phyloP scores from a whole-genome alignment of 768 basidiomycete genomes.

The Russula griseocarnosa region DNA sequence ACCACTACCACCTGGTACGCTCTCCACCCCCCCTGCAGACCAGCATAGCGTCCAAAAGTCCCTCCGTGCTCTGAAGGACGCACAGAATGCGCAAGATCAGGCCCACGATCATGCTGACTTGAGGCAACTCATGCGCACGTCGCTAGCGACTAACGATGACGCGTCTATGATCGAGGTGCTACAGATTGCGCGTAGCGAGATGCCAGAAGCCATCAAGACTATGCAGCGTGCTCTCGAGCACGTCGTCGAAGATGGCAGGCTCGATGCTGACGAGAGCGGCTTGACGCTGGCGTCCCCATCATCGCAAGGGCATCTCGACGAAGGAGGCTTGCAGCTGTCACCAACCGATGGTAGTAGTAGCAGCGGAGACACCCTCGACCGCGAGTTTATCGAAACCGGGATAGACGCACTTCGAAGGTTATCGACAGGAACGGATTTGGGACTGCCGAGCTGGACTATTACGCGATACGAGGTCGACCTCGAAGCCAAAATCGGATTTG shows the following conservation, averaged over 20 bases:
- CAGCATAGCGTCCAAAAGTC: constrained; percentile 8
- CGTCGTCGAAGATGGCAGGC: constrained; percentile 38
- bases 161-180: constrained; percentile 59
- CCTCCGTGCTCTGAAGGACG: constrained; percentile 32
- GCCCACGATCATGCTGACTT: constrained; percentile 54
- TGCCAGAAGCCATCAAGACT: constrained; percentile 79
- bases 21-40: constrained; percentile 28
- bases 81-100: constrained; percentile 48
- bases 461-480: constrained; percentile 77
- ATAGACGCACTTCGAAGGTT: constrained; percentile 67
- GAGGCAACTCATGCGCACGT: constrained; percentile 53
- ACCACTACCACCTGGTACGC: background rate
- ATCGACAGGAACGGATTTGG: constrained; percentile 38
- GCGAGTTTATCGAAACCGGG: constrained; percentile 66
- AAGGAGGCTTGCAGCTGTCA: background rate
- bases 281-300: background rate
- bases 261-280: constrained; percentile 27
- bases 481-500: constrained; percentile 62
- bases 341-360: background rate
- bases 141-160: constrained; percentile 56
- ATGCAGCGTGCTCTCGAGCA: constrained; percentile 63
- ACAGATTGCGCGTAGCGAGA: constrained; percentile 60
- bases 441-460: constrained; percentile 71
- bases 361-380: constrained; percentile 51
- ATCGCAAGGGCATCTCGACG: background rate